Base-by-base conservation (phyloP, 1,284 basidiomycete genomes). In the Microbotryum violaceum region DNA sequence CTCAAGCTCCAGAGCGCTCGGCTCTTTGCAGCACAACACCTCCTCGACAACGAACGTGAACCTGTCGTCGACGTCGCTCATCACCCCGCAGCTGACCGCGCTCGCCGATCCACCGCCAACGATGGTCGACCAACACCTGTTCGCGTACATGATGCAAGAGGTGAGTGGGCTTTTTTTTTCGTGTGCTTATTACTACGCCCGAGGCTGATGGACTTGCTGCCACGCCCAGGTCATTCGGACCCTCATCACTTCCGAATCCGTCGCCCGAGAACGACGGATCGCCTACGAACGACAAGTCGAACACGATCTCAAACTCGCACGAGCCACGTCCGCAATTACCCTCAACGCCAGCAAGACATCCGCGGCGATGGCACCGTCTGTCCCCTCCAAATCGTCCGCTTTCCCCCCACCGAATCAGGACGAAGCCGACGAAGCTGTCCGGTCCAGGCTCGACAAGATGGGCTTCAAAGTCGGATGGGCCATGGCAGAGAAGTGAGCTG, bases 211-310 rank as follows among this genome's bases (percentile, higher is more conserved):
- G 4, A 52, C 16, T 33, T 21, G 44, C 9, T 57, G 14, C 31
- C 1, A 31, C 50, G 21, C 71, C 70, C 56, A 71, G 68, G 47
- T 88, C 85, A 5, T 92, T 87, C 12, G 88, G 86, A 20, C 80
- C 82, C 2, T 67, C 23, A 31, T 61, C 44, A 64, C 61, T n/a
- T 61, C 57, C 20, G 55, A 50, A 6, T 25, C 20, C 73, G 62
- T 74, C 70, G 54, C 74, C 67, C 52, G 75, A 73, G 37, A 61
- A 55, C 55, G 70, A 67, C 4, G 69, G 54, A 57, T 71, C 21
- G 14, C 14, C 20, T 49, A 60, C 12, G 54, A 61, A 20, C 37
- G 21, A 16, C 29, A 60, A 10, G 55, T 69, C 45, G 57, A 63
- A 10, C 54, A 59, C 3, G 60, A 67, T 33, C 50, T 69, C n/a